These are phyloP conservation scores for Neurospora cerealis DNA, from an alignment of 495 filamentous ascomycete genomes.

Conservation along the genomic window DNA sequence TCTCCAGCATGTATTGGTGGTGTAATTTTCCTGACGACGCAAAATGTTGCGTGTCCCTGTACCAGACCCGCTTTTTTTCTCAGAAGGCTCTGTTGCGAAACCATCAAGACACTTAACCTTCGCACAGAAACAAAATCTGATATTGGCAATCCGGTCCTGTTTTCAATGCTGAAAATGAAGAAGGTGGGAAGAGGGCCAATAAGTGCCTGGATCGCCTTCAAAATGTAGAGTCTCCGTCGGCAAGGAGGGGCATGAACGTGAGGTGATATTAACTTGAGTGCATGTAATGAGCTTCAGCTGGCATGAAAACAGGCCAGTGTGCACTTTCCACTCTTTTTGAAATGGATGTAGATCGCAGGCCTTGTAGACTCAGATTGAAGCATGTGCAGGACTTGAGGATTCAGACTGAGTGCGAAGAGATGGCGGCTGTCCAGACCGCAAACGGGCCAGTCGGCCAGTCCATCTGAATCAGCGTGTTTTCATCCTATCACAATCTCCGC, in stretches of 20 bases:
- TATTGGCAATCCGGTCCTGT: rapidly evolving
- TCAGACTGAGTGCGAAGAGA: neutral
- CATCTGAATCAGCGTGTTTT: neutral
- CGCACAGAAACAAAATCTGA: neutral
- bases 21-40: neutral
- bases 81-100: neutral
- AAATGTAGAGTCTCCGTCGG: neutral
- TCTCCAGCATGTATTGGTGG: neutral
- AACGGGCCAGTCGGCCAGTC: neutral
- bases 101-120: neutral
- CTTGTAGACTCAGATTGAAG: neutral
- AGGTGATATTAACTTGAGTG: neutral
- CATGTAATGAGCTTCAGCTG: neutral
- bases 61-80: neutral
- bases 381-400: too few species aligned
- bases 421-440: neutral
- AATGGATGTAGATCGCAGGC: too few species aligned
- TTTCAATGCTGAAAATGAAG: rapidly evolving
- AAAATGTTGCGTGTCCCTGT: neutral
- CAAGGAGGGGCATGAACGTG: neutral
- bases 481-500: neutral
- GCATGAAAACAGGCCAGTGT: neutral
- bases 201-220: rapidly evolving
- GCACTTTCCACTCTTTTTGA: too few species aligned
- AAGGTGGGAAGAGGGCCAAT: rapidly evolving